These are phyloP conservation scores for Camellia lanceoleosa DNA, from an alignment of 148 eudicot species.

Conservation along the genomic window DNA sequence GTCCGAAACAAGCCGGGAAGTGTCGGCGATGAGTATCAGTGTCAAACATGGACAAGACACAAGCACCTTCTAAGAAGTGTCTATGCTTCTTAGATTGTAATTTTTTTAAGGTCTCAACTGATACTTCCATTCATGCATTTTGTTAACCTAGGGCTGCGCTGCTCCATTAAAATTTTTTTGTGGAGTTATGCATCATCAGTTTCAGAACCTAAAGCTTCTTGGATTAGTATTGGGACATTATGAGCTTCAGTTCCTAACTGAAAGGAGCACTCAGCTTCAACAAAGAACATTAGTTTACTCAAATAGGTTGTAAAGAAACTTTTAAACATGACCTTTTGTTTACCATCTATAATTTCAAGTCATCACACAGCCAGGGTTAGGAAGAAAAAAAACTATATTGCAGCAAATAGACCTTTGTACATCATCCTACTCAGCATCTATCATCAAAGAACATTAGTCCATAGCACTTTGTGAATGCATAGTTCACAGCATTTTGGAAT, in stretches of 20 bases:
- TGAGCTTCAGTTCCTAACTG: neutral
- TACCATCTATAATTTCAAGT: constrained; percentile 1
- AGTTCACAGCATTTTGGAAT: neutral
- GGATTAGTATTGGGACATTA: neutral
- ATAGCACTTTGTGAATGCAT: neutral
- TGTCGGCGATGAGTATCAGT: too few species aligned
- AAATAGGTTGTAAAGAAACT: neutral
- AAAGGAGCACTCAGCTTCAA: neutral
- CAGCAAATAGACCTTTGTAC: neutral
- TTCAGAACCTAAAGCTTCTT: neutral
- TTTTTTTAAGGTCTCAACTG: too few species aligned
- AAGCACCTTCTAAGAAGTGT: too few species aligned
- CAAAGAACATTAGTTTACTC: neutral
- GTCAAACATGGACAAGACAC: too few species aligned
- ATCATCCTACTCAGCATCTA: neutral
- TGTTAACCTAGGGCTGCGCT: too few species aligned
- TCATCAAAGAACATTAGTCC: neutral
- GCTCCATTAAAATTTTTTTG: too few species aligned
- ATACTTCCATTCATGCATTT: too few species aligned
- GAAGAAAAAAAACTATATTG: neutral
- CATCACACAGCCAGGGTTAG: neutral
- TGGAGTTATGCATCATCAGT: too few species aligned
- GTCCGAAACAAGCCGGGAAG: too few species aligned
- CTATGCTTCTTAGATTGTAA: too few species aligned
- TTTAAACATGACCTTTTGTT: neutral